Percentiles rank a stretch among this genome's conserved stretches.
Conservation (phyloP, 768 basidiomycete genomes). For the Termitomyces sp. region DNA sequence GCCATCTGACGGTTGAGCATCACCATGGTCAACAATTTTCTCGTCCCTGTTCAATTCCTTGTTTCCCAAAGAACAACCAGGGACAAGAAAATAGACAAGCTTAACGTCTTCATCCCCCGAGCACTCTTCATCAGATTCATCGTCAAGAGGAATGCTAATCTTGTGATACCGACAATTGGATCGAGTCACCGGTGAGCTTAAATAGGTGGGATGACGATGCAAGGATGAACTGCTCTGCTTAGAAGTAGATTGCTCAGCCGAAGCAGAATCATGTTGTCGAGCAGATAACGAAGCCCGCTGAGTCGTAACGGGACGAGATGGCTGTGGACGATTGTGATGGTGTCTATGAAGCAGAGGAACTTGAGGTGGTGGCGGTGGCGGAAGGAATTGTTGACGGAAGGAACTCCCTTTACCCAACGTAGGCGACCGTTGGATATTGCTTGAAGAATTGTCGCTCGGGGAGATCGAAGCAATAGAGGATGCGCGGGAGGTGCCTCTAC, state of each 20-base stretch:
- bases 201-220: constrained; percentile 18
- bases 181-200: constrained; percentile 55
- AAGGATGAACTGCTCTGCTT: constrained; percentile 16
- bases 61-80: constrained; percentile 64
- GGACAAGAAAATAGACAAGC: constrained; percentile 62
- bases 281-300: constrained; percentile 13
- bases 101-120: constrained; percentile 44
- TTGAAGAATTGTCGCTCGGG: constrained; percentile 25
- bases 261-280: constrained; percentile 10
- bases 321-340: constrained; percentile 34
- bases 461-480: constrained; percentile 48
- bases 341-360: constrained; percentile 23
- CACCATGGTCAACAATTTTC: constrained; percentile 58
- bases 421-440: constrained; percentile 25
- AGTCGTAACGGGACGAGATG: constrained; percentile 21
- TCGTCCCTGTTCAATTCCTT: constrained; percentile 55
- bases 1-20: constrained; percentile 50
- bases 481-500: constrained; percentile 35
- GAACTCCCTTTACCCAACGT: constrained; percentile 25
- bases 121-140: constrained; percentile 11
- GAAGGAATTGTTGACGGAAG: constrained; percentile 15
- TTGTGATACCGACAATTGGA: constrained; percentile 71
- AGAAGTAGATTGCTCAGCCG: constrained; percentile 17
- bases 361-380: constrained; percentile 17
- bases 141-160: constrained; percentile 51